Evolutionary conservation across 768 basidiomycete species (phyloP).

Genomic region (Mrakia blollopis): DNA sequence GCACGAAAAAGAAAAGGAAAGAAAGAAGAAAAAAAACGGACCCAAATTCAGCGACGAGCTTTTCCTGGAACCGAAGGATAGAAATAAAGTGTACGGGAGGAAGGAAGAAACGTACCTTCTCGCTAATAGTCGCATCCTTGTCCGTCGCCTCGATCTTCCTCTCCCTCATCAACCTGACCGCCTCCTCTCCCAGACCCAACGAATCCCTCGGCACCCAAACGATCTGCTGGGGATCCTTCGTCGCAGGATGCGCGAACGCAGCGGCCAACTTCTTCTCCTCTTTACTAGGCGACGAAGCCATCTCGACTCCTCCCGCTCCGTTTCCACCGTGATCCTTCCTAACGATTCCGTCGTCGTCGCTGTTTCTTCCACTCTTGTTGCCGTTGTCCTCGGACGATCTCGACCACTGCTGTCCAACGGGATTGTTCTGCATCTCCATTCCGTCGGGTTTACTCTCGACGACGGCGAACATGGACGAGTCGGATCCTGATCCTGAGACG

Average conservation of each 20-base stretch:
- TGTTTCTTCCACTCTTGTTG: background rate
- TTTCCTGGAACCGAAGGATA: background rate
- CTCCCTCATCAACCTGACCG: constrained; percentile 55
- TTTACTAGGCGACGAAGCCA: background rate
- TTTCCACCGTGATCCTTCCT: background rate
- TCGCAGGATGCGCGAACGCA: constrained; percentile 79
- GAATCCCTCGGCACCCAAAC: constrained; percentile 85
- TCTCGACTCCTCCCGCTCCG: background rate
- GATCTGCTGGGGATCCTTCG: constrained; percentile 59
- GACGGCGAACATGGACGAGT: background rate
- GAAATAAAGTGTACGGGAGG: background rate
- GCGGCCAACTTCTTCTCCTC: constrained; percentile 41
- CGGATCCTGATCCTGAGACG: constrained; percentile 20
- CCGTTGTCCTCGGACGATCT: background rate
- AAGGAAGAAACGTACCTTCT: constrained; percentile 35
- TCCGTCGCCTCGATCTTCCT: constrained; percentile 54
- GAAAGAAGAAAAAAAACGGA: too few relatives aligned
- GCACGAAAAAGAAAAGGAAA: background rate
- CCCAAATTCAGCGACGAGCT: background rate
- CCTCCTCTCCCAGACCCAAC: constrained; percentile 55
- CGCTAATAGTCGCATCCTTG: constrained; percentile 48
- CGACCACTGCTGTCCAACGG: constrained; percentile 1
- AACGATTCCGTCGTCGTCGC: background rate
- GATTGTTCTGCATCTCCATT: constrained; percentile 5
- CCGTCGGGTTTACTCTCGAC: background rate